Conservation (phyloP, 495 filamentous ascomycete genomes). For the Penicillium bialowiezense region DNA sequence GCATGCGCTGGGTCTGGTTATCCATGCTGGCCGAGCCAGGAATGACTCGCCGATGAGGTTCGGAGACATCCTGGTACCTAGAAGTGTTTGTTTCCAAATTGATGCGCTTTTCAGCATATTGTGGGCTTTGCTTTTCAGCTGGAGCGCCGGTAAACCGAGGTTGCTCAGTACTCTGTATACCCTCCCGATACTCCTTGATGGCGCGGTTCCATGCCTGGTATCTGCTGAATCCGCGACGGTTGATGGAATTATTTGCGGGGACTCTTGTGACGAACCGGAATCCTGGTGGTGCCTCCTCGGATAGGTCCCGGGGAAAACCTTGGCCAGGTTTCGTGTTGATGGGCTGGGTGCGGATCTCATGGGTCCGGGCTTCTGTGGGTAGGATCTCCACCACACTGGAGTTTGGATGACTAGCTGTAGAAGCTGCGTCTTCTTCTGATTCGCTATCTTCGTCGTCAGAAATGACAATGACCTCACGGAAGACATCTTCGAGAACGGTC, state of each 20-base stretch:
- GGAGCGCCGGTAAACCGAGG: constrained; percentile 2
- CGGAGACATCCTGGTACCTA: constrained; percentile 13
- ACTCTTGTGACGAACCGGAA: constrained; percentile 31
- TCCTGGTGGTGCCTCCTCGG: constrained; percentile 37
- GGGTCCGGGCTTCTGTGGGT: constrained; percentile 31
- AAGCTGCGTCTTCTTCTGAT: constrained; percentile 41
- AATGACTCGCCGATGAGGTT: constrained; percentile 13
- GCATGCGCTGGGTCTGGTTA: constrained; percentile 11
- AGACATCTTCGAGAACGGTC: constrained; percentile 73
- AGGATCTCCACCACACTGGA: constrained; percentile 40
- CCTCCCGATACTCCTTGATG: constrained; percentile 36
- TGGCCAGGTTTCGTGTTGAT: constrained; percentile 17
- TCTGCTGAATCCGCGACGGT: constrained; percentile 48
- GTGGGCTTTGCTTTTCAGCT: constrained; percentile 18
- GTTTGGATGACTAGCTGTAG: constrained; percentile 21
- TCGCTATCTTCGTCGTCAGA: constrained; percentile 73
- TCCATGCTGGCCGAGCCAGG: constrained; percentile 15
- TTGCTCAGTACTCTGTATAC: constrained; percentile 18
- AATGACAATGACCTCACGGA: constrained; percentile 78
- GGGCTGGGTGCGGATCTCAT: constrained; percentile 33
- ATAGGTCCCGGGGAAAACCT: constrained; percentile 25
- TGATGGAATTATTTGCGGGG: constrained; percentile 29
- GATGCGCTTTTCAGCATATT: constrained; percentile 19
- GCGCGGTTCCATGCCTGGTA: constrained; percentile 50
- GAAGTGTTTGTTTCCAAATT: constrained; percentile 17